Conservation (phyloP, 1,284 basidiomycete genomes). For the Hemileccinum hortonii region DNA sequence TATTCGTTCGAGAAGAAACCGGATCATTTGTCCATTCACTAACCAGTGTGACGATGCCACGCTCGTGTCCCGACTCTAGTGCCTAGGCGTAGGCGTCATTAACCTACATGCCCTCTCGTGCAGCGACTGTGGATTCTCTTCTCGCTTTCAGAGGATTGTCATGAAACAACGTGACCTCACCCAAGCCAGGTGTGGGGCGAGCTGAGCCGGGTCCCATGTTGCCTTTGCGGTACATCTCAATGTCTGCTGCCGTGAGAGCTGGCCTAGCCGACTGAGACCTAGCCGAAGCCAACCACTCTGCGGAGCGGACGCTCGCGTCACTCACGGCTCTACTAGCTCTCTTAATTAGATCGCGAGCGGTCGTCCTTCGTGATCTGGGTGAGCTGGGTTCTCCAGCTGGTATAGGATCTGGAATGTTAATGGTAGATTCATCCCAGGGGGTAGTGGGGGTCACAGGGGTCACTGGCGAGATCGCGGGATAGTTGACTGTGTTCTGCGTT, state of each 20-base stretch:
- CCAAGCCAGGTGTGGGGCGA: neutral
- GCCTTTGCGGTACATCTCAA: conserved; percentile 31
- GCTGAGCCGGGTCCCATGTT: conserved; percentile 6
- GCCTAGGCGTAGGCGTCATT: conserved; percentile 36
- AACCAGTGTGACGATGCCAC: conserved; percentile 6
- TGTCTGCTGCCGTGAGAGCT: conserved; percentile 22
- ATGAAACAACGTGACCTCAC: neutral
- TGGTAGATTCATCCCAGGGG: conserved; percentile 1
- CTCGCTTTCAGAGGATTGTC: conserved; percentile 1
- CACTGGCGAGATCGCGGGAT: conserved; percentile 4
- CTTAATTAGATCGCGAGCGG: conserved; percentile 18
- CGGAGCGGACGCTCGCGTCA: conserved; percentile 31
- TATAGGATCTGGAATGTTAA: neutral
- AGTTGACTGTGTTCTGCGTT: conserved; percentile 1
- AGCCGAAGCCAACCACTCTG: conserved; percentile 32
- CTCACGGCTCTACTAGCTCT: conserved; percentile 29
- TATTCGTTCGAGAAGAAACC: neutral
- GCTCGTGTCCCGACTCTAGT: conserved; percentile 30
- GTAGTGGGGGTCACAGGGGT: conserved; percentile 4
- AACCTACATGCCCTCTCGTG: conserved; percentile 41
- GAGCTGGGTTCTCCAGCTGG: conserved; percentile 6
- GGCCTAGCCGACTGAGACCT: conserved; percentile 10
- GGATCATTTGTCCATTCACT: neutral
- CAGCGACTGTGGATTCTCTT: conserved; percentile 14
- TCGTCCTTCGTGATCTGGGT: conserved; percentile 15